Evolutionary conservation across 257 asterid species (phyloP), one percentile per base, ranked within the genome.

Genomic region (Ilex aquifolium): DNA sequence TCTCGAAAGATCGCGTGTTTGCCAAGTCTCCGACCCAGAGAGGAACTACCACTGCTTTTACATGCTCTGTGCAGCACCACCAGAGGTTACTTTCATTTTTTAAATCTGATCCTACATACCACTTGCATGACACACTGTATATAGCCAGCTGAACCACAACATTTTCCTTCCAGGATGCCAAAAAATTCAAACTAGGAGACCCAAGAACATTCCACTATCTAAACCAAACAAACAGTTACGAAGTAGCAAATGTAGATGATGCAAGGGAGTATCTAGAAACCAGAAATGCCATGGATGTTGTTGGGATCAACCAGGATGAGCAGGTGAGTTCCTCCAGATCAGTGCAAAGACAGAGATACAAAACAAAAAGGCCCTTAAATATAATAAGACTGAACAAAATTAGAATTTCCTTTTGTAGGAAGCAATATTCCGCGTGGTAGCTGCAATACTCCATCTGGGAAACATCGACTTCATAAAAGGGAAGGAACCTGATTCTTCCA

Each of bases 21-120:
- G 97, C 79, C 95, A 92, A 81, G 92, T 85, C 51, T 89, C 95
- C 63, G 93, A 92, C 74, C 98, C 97, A 10, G 96, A 89, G 76
- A 82, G 98, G 78, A 92, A 92, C 53, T 92, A 92, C 74, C 98
- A 92, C 71, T 89, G 97, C 73, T 92, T 92, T 62, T 92, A 92
- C 76, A 85, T 92, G 92, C 95, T 92, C 51, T 92, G 98, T 68
- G 77, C 98, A 32, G 97, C 97, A n/a, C 97, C 98, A 9, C 81
- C 88, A 27, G 95, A 89, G 98, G 98, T 91, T 72, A 83, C 49
- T 57, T 61, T 62, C 57, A 65, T 44, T n/a, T n/a, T 32, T 31
- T 17, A 60, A 36, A 71, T 27, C 4, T 40, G 44, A 4, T 59
- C 53, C 11, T n/a, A 10, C n/a, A 46, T 10, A 5, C 15, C 4